Base-by-base conservation (phyloP, 2,329 filamentous ascomycete genomes). In the Dothideomycetidae sp. region DNA sequence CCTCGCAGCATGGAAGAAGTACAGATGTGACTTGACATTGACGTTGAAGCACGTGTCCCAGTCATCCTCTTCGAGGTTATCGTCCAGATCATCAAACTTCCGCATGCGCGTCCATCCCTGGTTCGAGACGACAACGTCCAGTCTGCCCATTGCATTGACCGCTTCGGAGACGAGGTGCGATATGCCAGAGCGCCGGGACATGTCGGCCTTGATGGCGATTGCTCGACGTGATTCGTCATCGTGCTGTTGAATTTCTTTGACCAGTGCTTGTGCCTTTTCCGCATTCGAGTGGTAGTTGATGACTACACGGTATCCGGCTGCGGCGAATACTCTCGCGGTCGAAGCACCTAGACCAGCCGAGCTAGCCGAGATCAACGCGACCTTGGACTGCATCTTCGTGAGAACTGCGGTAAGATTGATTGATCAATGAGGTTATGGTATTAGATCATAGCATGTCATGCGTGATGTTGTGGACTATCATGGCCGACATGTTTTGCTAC, bases 21-120 rank as follows among this genome's bases (percentile, higher is more conserved):
- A 72, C 16, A 74, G 48, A 47, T 73, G 69, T 7, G 60, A 64
- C 52, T 73, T 73, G 39, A 74, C 70, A 48, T 73, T 74, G 54
- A 71, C 62, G 36, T 64, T 64, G 46, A 68, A 73, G 42, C 64
- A 67, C 3, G 50, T 51, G 46, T 73, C 70, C 70, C 69, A 73
- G 46, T 73, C 69, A 1, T 63, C 64, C 44, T 73, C 70, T 31
- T 58, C 47, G 5, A 62, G 51, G 43, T 68, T 69, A 4, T 71
- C 67, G 16, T 68, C 60, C 13, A 72, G 48, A 43, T 63, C 49
- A 3, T 41, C 49, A 16, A 68, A 58, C 35, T 66, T 53, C 10
- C 64, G 56, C 11, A 67, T 53, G 11, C 49, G 51, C 0, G 68
- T 70, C 67, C 68, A 73, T 2, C 69, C 68, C 5, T 29, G 36